Percentiles rank a stretch among this genome's conserved stretches.
phyloP scores from a whole-genome alignment of 345 rosid genomes.

The Citrus cavaleriei region DNA sequence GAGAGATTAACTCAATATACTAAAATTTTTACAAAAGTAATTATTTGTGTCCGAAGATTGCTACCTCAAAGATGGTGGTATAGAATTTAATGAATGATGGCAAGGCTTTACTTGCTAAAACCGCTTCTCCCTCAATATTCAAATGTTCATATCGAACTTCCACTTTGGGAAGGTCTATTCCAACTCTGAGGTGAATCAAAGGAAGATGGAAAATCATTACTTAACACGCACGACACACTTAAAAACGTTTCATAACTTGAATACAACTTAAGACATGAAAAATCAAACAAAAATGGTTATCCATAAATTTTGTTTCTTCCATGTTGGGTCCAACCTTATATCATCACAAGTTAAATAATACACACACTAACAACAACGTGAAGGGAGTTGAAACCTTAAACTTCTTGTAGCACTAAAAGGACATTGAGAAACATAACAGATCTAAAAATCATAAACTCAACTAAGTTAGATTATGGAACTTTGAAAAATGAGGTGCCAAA shows the following conservation, averaged over 20 bases:
- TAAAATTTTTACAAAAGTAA: neutral
- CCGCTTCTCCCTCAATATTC: conserved; percentile 30
- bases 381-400: too few relatives aligned
- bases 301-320: too few relatives aligned
- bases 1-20: neutral
- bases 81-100: conserved; percentile 34
- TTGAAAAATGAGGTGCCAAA: too few relatives aligned
- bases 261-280: too few relatives aligned
- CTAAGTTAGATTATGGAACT: too few relatives aligned
- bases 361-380: too few relatives aligned
- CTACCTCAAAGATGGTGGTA: conserved; percentile 29
- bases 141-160: conserved; percentile 39
- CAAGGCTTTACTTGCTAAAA: conserved; percentile 26
- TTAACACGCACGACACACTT: neutral
- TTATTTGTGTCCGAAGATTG: neutral
- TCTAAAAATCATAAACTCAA: too few relatives aligned
- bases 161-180: conserved; percentile 15
- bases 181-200: conserved; percentile 26
- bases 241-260: neutral
- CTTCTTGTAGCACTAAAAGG: too few relatives aligned
- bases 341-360: too few relatives aligned
- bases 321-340: too few relatives aligned
- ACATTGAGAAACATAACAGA: too few relatives aligned
- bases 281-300: too few relatives aligned
- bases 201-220: neutral